phyloP scores from a whole-genome alignment of 257 asterid genomes.

The Salvia hispanica region DNA sequence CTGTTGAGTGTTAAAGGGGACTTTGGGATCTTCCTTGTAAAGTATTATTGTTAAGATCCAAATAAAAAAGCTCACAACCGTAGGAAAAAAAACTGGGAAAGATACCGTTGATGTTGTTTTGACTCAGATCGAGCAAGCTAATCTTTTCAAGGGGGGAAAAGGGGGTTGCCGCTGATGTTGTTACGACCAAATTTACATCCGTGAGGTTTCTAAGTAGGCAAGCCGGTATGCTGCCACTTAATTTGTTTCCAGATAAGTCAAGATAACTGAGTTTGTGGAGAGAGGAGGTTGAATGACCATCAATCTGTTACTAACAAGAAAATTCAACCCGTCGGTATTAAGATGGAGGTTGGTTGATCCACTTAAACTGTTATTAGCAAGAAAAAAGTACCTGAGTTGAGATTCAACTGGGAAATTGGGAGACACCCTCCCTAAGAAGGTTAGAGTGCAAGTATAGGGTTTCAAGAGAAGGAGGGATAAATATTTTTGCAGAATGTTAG shows the following conservation, averaged over 20 bases:
- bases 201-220: background rate
- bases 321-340: too few relatives aligned
- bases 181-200: background rate
- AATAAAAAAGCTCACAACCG: too few relatives aligned
- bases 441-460: constrained; percentile 31
- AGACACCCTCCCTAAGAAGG: constrained; percentile 4
- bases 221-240: constrained; percentile 31
- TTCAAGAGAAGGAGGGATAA: background rate
- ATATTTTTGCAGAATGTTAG: constrained; percentile 28
- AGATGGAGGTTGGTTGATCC: constrained; percentile 3
- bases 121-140: background rate
- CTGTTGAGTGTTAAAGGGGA: too few relatives aligned
- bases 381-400: constrained; percentile 11
- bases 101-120: background rate
- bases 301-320: constrained; percentile 6
- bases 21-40: too few relatives aligned
- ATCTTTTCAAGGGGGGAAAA: background rate
- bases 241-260: constrained; percentile 31
- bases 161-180: constrained; percentile 5
- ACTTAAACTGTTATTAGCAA: constrained; percentile 28
- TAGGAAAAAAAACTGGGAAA: background rate
- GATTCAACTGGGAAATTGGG: background rate
- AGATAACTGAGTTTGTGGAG: constrained; percentile 24
- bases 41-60: too few relatives aligned
- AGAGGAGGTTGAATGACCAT: constrained; percentile 15